Conservation (phyloP, 352 stramenopile genomes). For the Pilasporangium apinafurcum region DNA sequence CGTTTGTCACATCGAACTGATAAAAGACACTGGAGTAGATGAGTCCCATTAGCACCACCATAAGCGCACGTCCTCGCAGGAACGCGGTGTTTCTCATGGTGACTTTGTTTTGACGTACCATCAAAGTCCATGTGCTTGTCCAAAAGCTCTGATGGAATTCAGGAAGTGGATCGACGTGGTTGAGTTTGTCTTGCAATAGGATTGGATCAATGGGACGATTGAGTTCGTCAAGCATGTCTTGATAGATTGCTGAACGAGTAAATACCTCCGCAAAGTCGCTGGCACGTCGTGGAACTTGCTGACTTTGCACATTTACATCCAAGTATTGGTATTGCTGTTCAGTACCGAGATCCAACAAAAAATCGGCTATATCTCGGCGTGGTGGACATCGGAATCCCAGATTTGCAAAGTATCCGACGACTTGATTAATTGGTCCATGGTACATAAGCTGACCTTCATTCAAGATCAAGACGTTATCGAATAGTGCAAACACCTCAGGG, state of each 20-base stretch:
- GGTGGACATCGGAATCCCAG: slow-evolving; percentile 14
- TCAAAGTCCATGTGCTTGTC: slow-evolving; percentile 9
- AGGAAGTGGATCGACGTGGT: slow-evolving; percentile 61
- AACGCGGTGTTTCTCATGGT: slow-evolving; percentile 34
- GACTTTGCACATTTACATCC: neutral
- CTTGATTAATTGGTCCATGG: slow-evolving; percentile 9
- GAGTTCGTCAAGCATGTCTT: slow-evolving; percentile 54
- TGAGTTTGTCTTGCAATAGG: slow-evolving; percentile 63
- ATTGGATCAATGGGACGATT: slow-evolving; percentile 83
- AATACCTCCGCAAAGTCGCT: slow-evolving; percentile 15
- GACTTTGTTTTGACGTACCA: slow-evolving; percentile 41
- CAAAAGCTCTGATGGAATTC: slow-evolving; percentile 15
- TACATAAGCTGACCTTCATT: slow-evolving; percentile 81
- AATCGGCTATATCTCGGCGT: slow-evolving; percentile 23
- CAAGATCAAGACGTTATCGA: slow-evolving; percentile 87
- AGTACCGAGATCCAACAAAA: slow-evolving; percentile 27
- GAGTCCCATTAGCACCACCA: slow-evolving; percentile 38
- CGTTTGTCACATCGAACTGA: slow-evolving; percentile 16
- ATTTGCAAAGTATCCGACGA: slow-evolving; percentile 17
- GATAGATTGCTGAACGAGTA: slow-evolving; percentile 11
- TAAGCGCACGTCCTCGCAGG: slow-evolving; percentile 16
- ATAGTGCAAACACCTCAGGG: slow-evolving; percentile 83
- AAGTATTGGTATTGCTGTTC: slow-evolving; percentile 14
- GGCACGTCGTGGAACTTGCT: slow-evolving; percentile 2
- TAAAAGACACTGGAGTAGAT: slow-evolving; percentile 32